These are phyloP conservation scores for Hymenoscyphus occultus DNA, from an alignment of 2,329 filamentous ascomycete species.

Conservation along the genomic window DNA sequence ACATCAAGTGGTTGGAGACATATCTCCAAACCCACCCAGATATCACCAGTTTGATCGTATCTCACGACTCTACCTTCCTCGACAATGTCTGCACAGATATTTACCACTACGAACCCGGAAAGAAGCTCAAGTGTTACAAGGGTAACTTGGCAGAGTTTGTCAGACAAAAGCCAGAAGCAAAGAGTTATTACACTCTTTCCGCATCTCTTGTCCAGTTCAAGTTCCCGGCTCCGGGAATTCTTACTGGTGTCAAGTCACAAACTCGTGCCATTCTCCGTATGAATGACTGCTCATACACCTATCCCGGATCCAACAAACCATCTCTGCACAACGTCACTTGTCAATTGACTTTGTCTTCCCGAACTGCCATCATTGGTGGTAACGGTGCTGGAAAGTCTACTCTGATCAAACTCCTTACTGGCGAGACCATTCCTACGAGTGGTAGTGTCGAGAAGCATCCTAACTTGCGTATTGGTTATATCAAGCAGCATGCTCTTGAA, in stretches of 20 bases:
- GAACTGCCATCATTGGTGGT: slow-evolving; percentile 92
- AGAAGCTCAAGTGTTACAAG: slow-evolving; percentile 87
- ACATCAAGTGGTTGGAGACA: slow-evolving; percentile 92
- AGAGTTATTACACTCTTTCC: slow-evolving; percentile 96
- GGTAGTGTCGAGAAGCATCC: slow-evolving; percentile 98
- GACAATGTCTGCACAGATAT: slow-evolving; percentile 98
- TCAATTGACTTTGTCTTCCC: slow-evolving; percentile 81
- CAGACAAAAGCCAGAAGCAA: slow-evolving; percentile 84
- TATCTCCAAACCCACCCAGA: slow-evolving; percentile 95
- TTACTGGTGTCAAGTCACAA: slow-evolving; percentile 91
- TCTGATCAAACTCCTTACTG: slow-evolving; percentile 94
- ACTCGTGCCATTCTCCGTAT: slow-evolving; percentile 95
- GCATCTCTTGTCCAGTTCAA: slow-evolving; percentile 91
- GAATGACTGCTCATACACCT: slow-evolving; percentile 88
- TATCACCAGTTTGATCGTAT: slow-evolving; percentile 96
- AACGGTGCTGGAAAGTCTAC: slow-evolving; percentile 99
- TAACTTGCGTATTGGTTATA: slow-evolving; percentile 97
- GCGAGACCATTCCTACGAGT: slow-evolving; percentile 77
- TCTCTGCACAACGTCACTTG: slow-evolving; percentile 87
- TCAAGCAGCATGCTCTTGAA: slow-evolving; percentile 98
- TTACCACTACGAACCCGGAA: slow-evolving; percentile 93
- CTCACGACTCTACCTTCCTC: slow-evolving; percentile 96
- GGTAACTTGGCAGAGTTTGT: slow-evolving; percentile 84
- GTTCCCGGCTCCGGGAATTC: slow-evolving; percentile 91
- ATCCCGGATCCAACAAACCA: slow-evolving; percentile 83